phyloP scores from a whole-genome alignment of 257 asterid species.

The Solanum dulcamara region DNA sequence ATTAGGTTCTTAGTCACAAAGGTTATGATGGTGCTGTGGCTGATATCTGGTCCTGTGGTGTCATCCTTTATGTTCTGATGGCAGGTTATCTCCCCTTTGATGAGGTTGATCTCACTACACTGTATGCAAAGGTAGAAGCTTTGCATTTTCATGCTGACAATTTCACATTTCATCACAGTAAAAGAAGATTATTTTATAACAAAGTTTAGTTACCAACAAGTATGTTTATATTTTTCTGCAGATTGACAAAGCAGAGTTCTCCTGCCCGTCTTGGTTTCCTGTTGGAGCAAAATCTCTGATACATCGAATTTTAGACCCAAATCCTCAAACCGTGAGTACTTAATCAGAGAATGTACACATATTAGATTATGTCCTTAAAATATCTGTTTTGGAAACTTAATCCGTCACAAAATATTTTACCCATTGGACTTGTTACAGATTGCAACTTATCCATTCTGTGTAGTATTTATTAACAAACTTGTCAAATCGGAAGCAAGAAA shows the following conservation, averaged over 20 bases:
- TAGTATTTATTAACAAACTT: not conserved
- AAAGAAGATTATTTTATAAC: not conserved
- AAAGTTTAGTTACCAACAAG: not conserved
- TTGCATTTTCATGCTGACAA: not conserved
- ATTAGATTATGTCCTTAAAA: not conserved
- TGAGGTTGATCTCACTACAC: conserved; percentile 88
- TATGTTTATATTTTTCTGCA: conserved; percentile 23
- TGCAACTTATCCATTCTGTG: not conserved
- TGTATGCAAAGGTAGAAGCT: conserved; percentile 74
- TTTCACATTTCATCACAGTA: not conserved
- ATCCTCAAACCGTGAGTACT: conserved; percentile 66
- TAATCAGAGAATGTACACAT: not conserved
- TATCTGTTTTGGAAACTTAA: not conserved
- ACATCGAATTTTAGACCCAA: conserved; percentile 68
- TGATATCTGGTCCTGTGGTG: conserved; percentile 97
- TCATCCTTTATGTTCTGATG: conserved; percentile 87
- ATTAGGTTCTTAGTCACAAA: conserved; percentile 88
- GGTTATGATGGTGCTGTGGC: conserved; percentile 97
- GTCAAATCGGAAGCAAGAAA: not conserved
- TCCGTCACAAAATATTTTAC: not conserved
- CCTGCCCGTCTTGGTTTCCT: conserved; percentile 93
- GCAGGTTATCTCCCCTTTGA: conserved; percentile 99
- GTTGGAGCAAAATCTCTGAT: conserved; percentile 92
- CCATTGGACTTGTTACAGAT: not conserved
- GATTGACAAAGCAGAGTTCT: conserved; percentile 86